phyloP scores from a whole-genome alignment of 1,284 basidiomycete genomes.

The Phellopilus nigrolimitatus region DNA sequence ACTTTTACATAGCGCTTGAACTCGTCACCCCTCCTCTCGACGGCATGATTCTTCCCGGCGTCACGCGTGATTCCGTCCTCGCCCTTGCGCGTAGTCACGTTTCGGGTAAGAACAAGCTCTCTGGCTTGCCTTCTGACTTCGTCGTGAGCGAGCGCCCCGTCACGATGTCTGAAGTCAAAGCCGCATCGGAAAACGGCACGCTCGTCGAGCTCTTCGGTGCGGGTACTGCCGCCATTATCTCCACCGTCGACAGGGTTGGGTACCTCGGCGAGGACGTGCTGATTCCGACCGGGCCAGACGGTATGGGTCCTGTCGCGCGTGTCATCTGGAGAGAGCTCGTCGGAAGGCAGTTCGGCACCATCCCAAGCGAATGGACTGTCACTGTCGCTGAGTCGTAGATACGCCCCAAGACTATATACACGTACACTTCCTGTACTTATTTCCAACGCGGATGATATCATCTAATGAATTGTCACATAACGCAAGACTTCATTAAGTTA shows the following conservation, averaged over 20 bases:
- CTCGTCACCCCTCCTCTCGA: conserved; percentile 90
- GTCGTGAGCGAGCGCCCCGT: conserved; percentile 81
- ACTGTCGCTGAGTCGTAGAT: conserved; percentile 36
- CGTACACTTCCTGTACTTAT: not conserved
- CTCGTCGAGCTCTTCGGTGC: conserved; percentile 92
- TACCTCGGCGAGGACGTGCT: conserved; percentile 82
- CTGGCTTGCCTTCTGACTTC: conserved; percentile 64
- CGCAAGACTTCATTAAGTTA: not conserved
- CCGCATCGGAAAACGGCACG: conserved; percentile 62
- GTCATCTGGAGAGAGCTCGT: conserved; percentile 81
- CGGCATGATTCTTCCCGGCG: conserved; percentile 94
- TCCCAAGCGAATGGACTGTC: conserved; percentile 81
- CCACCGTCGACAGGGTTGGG: conserved; percentile 80
- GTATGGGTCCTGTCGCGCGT: conserved; percentile 83
- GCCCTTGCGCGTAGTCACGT: conserved; percentile 75
- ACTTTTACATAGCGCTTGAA: conserved; percentile 55
- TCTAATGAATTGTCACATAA: too few species aligned
- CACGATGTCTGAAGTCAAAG: conserved; percentile 84
- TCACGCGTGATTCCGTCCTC: conserved; percentile 92
- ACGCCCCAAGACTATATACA: too few species aligned
- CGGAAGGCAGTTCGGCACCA: conserved; percentile 86
- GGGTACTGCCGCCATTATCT: conserved; percentile 87
- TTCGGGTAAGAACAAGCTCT: conserved; percentile 50
- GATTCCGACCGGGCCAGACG: conserved; percentile 83
- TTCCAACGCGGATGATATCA: too few species aligned